Evolutionary conservation across 164 flowering plant species (phyloP), one percentile per base, ranked within the genome.

Genomic region (Chimonanthus praecox): DNA sequence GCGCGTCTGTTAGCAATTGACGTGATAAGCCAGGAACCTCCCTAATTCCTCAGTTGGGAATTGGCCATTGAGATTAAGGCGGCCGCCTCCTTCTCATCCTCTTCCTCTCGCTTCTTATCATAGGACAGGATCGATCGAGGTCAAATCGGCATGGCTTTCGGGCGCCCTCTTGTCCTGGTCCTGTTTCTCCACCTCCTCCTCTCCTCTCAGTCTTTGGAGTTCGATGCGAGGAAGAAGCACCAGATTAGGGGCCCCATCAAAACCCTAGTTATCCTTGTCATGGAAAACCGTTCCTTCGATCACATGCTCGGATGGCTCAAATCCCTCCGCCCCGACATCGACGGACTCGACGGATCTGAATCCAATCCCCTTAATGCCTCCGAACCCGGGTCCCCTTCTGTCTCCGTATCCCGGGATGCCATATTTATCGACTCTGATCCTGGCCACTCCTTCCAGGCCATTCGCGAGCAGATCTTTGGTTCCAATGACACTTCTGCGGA

Each of bases 201-300:
- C 0, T 46, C 50, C 68, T 62, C 78, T 16, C 73, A 75, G 50
- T 71, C 75, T 10, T 51, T 71, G 0, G 77, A 74, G 6, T 45
- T 75, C 69, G 50, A 60, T 33, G 68, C 47, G 44, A 43, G 46
- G 49, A 73, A 75, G 51, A 62, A 62, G 51, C 78, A 75, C 66
- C 63, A 45, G 48, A 73, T 78, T 74, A 64, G 71, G 18, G 83
- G 83, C 49, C 87, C 87, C 18, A 84, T 84, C 67, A 84, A 84
- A 73, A 83, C 85, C 76, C 58, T 84, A 5, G 87, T 84, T 67
- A 79, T 84, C 54, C 5, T 84, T 15, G 84, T 84, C 71, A 80
- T 82, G 83, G 87, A 84, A 49, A 84, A 84, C 73, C 83, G 87
- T 64, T 84, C 85, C n/a, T 84, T 84, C 46, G 86, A 84, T 54